phyloP scores from a whole-genome alignment of 257 asterid species.

The Solanum medicagineum region DNA sequence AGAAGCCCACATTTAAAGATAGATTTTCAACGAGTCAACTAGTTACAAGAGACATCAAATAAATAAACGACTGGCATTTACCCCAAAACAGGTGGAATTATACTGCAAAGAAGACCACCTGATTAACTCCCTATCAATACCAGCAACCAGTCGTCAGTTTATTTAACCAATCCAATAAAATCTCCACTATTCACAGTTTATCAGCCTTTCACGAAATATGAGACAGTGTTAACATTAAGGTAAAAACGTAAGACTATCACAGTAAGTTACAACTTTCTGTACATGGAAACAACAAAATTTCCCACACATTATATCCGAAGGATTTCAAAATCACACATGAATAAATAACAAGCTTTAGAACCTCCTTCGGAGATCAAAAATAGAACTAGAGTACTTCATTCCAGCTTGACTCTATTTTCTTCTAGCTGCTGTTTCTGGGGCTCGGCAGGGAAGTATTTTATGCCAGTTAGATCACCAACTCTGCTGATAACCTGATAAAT shows the following conservation, averaged over 20 bases:
- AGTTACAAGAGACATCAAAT: neutral
- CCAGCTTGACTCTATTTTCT: constrained; percentile 51
- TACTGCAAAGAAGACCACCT: neutral
- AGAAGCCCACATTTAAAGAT: no score
- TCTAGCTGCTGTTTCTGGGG: constrained; percentile 67
- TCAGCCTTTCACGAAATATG: neutral
- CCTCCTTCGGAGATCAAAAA: neutral
- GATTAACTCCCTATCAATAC: neutral
- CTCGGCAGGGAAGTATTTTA: constrained; percentile 83
- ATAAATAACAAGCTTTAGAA: neutral
- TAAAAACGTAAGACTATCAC: neutral
- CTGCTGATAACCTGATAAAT: constrained; percentile 51
- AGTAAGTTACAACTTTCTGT: neutral
- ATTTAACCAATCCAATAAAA: neutral
- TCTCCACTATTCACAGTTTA: neutral
- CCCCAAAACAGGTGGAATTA: neutral
- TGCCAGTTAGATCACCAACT: constrained; percentile 78
- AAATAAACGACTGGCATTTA: neutral
- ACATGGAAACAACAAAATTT: neutral
- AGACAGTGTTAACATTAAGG: neutral
- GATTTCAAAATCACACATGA: neutral
- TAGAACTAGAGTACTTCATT: constrained; percentile 16
- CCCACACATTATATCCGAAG: neutral
- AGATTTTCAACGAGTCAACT: neutral
- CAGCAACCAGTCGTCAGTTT: neutral